phyloP scores from a whole-genome alignment of 1,139 yeast genomes.

The Kluyveromyces sp. region DNA sequence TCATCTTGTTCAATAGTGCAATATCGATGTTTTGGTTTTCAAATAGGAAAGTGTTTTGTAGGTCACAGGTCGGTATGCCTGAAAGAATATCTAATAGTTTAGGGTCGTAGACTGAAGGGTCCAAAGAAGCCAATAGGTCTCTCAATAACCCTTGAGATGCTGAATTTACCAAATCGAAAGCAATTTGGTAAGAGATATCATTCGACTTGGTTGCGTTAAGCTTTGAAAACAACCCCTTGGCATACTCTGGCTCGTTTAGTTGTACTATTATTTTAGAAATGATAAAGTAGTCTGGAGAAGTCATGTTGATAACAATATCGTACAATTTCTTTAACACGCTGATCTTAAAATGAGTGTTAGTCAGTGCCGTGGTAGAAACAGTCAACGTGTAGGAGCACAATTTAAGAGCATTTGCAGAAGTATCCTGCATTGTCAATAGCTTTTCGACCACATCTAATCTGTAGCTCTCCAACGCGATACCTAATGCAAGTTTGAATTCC shows the following conservation, averaged over 20 bases:
- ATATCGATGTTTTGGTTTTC: constrained; percentile 85
- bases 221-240: constrained; percentile 58
- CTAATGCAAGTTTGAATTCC: constrained; percentile 77
- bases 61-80: constrained; percentile 93
- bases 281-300: constrained; percentile 69
- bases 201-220: constrained; percentile 35
- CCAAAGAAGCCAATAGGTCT: constrained; percentile 43
- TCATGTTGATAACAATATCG: constrained; percentile 47
- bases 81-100: constrained; percentile 65
- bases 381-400: constrained; percentile 70
- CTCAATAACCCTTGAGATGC: constrained; percentile 90
- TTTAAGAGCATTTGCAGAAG: constrained; percentile 45
- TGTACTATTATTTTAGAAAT: constrained; percentile 83
- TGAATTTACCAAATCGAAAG: constrained; percentile 85
- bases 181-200: constrained; percentile 78
- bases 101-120: constrained; percentile 37
- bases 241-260: constrained; percentile 67
- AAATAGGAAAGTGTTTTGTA: constrained; percentile 78
- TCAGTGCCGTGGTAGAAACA: constrained; percentile 61
- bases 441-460: constrained; percentile 73
- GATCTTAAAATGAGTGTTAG: constrained; percentile 58
- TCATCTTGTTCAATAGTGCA: constrained; percentile 73
- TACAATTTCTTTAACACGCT: constrained; percentile 59
- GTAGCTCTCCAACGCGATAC: constrained; percentile 82
- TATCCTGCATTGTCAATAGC: constrained; percentile 41